Evolutionary conservation across 192 early-diverging fungal genomes (phyloP).

Genomic region (Entomortierella lignicola): DNA sequence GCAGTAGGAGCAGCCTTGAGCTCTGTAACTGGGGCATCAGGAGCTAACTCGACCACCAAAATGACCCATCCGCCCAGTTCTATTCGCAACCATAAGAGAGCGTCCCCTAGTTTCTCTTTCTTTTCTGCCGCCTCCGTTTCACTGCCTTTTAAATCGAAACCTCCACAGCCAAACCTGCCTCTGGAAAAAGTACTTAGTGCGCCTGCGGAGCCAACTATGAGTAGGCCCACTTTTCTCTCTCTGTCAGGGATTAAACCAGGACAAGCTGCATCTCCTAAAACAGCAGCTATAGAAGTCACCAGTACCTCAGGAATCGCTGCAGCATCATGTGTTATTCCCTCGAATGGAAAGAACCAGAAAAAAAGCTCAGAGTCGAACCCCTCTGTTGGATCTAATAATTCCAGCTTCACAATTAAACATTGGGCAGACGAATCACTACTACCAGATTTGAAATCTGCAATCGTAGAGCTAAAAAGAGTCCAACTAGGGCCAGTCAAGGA

Average conservation of each 20-base stretch:
- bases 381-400: neutral
- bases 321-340: constrained; percentile 5
- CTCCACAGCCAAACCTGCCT: constrained; percentile 15
- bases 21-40: neutral
- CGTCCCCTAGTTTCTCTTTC: constrained; percentile 45
- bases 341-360: neutral
- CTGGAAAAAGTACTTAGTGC: constrained; percentile 32
- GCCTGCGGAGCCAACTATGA: constrained; percentile 1
- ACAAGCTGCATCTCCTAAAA: constrained; percentile 21
- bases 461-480: constrained; percentile 29
- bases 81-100: constrained; percentile 24
- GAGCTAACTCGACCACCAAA: neutral
- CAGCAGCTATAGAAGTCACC: constrained; percentile 34
- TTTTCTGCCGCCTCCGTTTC: constrained; percentile 31
- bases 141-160: constrained; percentile 38
- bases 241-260: constrained; percentile 44
- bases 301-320: constrained; percentile 19
- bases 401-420: constrained; percentile 4
- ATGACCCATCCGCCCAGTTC: constrained; percentile 7
- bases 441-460: constrained; percentile 34
- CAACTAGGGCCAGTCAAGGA: constrained; percentile 46
- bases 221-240: constrained; percentile 22
- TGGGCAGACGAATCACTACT: constrained; percentile 27
- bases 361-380: neutral
- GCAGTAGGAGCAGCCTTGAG: constrained; percentile 13